Conservation (phyloP, 164 flowering plant species). For the Berberis thunbergii region DNA sequence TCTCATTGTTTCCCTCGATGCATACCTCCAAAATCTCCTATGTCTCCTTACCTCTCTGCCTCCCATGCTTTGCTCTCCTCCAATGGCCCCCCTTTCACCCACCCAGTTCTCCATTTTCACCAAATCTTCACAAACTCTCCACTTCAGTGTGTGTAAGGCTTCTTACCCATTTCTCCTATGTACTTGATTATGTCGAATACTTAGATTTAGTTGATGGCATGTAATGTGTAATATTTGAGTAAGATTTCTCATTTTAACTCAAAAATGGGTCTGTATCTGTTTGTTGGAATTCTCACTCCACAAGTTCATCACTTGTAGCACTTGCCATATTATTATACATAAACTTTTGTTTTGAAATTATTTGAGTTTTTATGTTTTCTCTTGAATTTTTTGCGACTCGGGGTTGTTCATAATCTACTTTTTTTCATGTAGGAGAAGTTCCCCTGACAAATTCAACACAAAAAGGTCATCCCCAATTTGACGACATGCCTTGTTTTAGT, state of each 20-base stretch:
- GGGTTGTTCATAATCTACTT: neutral
- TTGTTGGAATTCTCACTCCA: neutral
- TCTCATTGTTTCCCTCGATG: neutral
- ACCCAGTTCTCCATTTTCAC: constrained; percentile 5
- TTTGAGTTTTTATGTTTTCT: neutral
- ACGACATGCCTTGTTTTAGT: neutral
- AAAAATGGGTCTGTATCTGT: neutral
- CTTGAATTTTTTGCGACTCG: neutral
- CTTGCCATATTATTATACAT: neutral
- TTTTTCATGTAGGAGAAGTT: constrained; percentile 18
- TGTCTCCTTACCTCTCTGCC: neutral
- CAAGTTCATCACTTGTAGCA: too few relatives aligned
- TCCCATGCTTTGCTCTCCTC: neutral
- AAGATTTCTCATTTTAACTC: neutral
- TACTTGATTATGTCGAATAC: neutral
- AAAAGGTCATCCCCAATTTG: neutral
- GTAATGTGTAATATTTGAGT: neutral
- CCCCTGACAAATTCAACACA: constrained; percentile 11
- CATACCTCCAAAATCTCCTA: neutral
- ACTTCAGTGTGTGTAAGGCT: neutral
- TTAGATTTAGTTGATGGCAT: neutral
- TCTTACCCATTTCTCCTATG: neutral
- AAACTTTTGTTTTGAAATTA: neutral
- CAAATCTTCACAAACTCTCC: neutral
- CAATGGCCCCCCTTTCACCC: constrained; percentile 5